Evolutionary conservation across 306 rosid species (phyloP).

Genomic region (Prunus armeniaca): DNA sequence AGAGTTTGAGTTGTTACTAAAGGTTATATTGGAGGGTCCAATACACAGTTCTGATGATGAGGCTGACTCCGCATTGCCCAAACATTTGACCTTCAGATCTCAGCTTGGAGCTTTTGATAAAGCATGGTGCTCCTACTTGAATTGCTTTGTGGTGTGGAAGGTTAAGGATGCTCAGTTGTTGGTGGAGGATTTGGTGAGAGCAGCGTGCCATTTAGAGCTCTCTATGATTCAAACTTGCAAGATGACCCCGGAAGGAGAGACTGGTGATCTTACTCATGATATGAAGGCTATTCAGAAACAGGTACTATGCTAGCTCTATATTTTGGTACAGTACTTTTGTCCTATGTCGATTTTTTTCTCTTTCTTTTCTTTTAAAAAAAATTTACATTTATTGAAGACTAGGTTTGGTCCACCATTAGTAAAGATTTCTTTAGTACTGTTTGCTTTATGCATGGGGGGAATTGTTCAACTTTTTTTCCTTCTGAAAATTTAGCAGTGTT

Average conservation of each 20-base stretch:
- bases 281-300: conserved; percentile 91
- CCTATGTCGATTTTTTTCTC: background rate
- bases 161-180: conserved; percentile 78
- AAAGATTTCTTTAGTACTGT: background rate
- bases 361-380: background rate
- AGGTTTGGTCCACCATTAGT: background rate
- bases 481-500: background rate
- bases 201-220: conserved; percentile 95
- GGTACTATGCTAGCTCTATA: conserved; percentile 41
- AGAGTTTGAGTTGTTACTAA: conserved; percentile 65
- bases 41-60: conserved; percentile 57
- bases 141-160: conserved; percentile 89
- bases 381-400: background rate
- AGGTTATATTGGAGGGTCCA: conserved; percentile 70
- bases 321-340: background rate
- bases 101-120: conserved; percentile 86
- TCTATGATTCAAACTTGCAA: conserved; percentile 96
- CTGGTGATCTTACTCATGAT: conserved; percentile 64
- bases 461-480: background rate
- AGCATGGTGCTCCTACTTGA: conserved; percentile 93
- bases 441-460: background rate
- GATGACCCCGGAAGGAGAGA: conserved; percentile 63
- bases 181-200: conserved; percentile 93
- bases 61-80: conserved; percentile 38
- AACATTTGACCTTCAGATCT: conserved; percentile 67